phyloP scores from a whole-genome alignment of 1,284 basidiomycete genomes.

The Sanguinoderma infundibulare region DNA sequence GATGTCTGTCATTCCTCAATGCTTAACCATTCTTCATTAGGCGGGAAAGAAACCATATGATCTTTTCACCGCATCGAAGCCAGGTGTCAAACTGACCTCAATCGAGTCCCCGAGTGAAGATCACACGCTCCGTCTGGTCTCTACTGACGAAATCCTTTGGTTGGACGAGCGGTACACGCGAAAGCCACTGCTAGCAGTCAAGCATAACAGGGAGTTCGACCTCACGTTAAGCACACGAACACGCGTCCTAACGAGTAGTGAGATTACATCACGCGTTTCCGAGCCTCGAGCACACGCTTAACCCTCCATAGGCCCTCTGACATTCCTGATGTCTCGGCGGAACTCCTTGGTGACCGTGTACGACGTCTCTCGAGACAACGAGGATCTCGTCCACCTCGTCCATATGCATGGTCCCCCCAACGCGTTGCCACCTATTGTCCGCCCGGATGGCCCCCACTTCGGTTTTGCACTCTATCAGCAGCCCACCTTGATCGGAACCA shows the following conservation, averaged over 20 bases:
- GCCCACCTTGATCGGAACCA: slow-evolving; percentile 31
- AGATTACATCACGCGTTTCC: slow-evolving; percentile 11
- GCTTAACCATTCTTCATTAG: slow-evolving; percentile 21
- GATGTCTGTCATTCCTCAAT: neutral
- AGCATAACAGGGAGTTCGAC: slow-evolving; percentile 65
- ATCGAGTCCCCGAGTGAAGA: slow-evolving; percentile 49
- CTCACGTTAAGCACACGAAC: slow-evolving; percentile 53
- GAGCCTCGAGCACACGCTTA: neutral
- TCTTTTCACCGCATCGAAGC: slow-evolving; percentile 41
- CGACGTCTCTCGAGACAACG: slow-evolving; percentile 51
- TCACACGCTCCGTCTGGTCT: slow-evolving; percentile 53
- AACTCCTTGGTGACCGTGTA: slow-evolving; percentile 66
- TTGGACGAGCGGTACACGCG: slow-evolving; percentile 60
- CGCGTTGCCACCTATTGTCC: slow-evolving; percentile 40
- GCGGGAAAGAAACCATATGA: slow-evolving; percentile 27
- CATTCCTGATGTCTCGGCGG: slow-evolving; percentile 59
- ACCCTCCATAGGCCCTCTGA: slow-evolving; percentile 41
- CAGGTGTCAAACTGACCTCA: slow-evolving; percentile 51
- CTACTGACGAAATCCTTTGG: slow-evolving; percentile 69
- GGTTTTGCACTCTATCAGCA: slow-evolving; percentile 52
- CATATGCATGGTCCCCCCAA: slow-evolving; percentile 51
- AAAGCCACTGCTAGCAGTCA: slow-evolving; percentile 61
- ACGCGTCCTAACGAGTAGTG: slow-evolving; percentile 43
- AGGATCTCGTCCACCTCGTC: slow-evolving; percentile 47
- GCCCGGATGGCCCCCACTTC: slow-evolving; percentile 36